Base-by-base conservation (phyloP, 2,329 filamentous ascomycete species). In the Pseudocercospora cruenta region DNA sequence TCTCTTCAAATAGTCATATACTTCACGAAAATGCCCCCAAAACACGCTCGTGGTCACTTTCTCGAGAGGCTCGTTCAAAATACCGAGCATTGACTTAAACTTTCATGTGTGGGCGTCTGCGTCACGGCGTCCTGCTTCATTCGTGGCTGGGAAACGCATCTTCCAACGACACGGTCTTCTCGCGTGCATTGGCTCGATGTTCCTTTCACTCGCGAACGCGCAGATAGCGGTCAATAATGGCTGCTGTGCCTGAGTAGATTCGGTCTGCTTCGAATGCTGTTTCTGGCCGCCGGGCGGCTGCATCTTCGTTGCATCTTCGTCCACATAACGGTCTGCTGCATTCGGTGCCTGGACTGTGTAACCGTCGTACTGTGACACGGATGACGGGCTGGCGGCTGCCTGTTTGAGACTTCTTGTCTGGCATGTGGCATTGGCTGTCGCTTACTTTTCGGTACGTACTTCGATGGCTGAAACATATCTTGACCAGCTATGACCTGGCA, bases 91-190 rank as follows among this genome's bases (percentile, higher is more conserved):
- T 51, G 47, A 51, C 47, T 14, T 19, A 33, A 55, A 55, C 51
- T 55, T 33, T 55, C 51, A 31, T 31, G 51, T 55, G 51, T 55
- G 51, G 51, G 51, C 26, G 19, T 55, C 51, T 55, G 51, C 51
- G 51, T 55, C 51, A 55, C 51, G 10, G 26, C 24, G 22, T 26
- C 12, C 55, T 58, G 55, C 31, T 58, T 19, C 31, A 39, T 39
- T 43, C 33, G 31, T 55, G 51, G 51, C 51, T 55, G 51, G 51
- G 51, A 55, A 55, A 19, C n/a, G 26, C 53, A 33, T 26, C 24
- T 55, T 55, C n/a, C 53, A 55, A 31, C 22, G 24, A 33, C 53
- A 55, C 53, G 53, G 21, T 55, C 26, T 55, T 31, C 26, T 21
- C 53, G 53, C 53, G 22, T 55, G 51, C 51, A 55, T 55, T 55